These are phyloP conservation scores for Flueggea neowawraea DNA, from an alignment of 441 rosid species.

Conservation along the genomic window DNA sequence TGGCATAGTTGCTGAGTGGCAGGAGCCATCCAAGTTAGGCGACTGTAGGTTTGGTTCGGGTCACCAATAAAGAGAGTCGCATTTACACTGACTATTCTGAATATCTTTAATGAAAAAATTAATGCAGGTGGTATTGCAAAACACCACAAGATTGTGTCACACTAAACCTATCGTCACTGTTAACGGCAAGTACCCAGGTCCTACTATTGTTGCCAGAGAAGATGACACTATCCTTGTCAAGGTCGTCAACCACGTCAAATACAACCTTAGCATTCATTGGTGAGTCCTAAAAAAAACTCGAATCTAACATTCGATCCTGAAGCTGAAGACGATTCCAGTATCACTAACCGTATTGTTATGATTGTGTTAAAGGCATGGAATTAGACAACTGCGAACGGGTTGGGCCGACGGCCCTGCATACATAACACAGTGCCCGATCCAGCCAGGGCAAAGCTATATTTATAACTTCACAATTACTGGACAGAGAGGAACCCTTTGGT, in stretches of 20 bases:
- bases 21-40: not conserved
- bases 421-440: slow-evolving; percentile 88
- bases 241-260: slow-evolving; percentile 82
- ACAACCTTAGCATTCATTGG: slow-evolving; percentile 85
- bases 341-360: too few species aligned
- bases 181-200: slow-evolving; percentile 85
- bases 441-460: slow-evolving; percentile 57
- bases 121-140: slow-evolving; percentile 67
- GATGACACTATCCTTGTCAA: slow-evolving; percentile 78
- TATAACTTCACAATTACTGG: slow-evolving; percentile 87
- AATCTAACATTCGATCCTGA: too few species aligned
- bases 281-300: slow-evolving; percentile 10
- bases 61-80: too few species aligned
- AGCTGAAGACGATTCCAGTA: too few species aligned
- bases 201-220: slow-evolving; percentile 81
- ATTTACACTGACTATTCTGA: too few species aligned
- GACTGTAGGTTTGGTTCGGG: not conserved
- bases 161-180: slow-evolving; percentile 76
- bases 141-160: slow-evolving; percentile 58
- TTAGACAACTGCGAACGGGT: slow-evolving; percentile 68
- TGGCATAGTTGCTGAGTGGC: not conserved
- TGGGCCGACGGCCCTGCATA: slow-evolving; percentile 98
- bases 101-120: too few species aligned
- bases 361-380: slow-evolving; percentile 58
- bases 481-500: slow-evolving; percentile 79